Base-by-base conservation (phyloP, 164 flowering plant species). In the Aristolochia fimbriata region DNA sequence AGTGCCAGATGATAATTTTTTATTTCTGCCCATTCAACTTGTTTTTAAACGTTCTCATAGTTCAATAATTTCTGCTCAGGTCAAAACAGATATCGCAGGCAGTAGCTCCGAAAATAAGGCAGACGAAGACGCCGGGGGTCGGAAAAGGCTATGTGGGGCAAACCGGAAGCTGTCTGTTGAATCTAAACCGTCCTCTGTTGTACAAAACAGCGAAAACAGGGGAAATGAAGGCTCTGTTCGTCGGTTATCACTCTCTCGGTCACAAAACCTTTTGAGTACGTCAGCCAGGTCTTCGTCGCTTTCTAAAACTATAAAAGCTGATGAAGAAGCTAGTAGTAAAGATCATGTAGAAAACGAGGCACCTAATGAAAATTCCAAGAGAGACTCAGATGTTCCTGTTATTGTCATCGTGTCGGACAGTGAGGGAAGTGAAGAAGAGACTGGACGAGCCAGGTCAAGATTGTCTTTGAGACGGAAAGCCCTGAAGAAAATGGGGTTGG, bases 401-500 rank as follows among this genome's bases (percentile, higher is more conserved):
- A 55, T 62, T 0, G 68, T 78, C 37, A 74, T 86, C 67, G 90
- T 89, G 57, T 70, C 86, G 68, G 97, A 84, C 65, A 89, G 96
- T 68, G 91, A 89, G 67, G 92, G 83, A 30, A 88, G 92, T 56
- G 94, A 89, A 23, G 87, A 85, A 31, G 89, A 83, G 58, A 62
- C 8, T 15, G 61, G 27, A 46, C 55, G 54, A 12, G 57, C 33
- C 30, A 84, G 77, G 71, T 68, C 74, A 17, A 80, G 73, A 33
- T 52, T 75, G 63, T 71, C 71, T 25, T 63, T 78, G 14, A 61
- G 67, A 15, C 55, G 82, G 33, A 79, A 68, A 65, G 73, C 55
- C 24, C 68, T 31, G 74, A 47, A 79, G 74, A 63, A 73, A 55
- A 78, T 65, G 63, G 64, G 61, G 33, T 2, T 2, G 30, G 30